Base-by-base conservation (phyloP, 192 early-diverging fungal genomes). In the Umbelopsis ramanniana region DNA sequence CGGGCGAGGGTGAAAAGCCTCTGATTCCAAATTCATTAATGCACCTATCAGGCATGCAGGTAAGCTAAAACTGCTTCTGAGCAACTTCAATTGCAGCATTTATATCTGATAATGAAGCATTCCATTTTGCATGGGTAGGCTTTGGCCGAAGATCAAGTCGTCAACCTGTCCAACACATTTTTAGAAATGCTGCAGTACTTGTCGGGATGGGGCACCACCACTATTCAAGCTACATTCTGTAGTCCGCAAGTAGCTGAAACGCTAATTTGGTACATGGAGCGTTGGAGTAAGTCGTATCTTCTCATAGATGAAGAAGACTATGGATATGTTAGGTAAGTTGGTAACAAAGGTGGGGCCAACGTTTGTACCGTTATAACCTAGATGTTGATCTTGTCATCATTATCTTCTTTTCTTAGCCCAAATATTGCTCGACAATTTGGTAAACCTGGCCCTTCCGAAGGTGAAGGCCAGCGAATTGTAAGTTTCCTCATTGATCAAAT, bases 241-340 rank as follows among this genome's bases (percentile, higher is more conserved):
- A 93, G 92, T 72, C 93, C 93, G 0, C 75, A 88, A 50, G 81
- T 93, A 9, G 78, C 87, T 2, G 88, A 93, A 52, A 91, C 90
- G 4, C 72, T 93, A 19, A 82, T 93, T 47, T 92, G 90, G 87
- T 95, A 90, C 76, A 71, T 91, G 23, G 87, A 92, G 66, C 78
- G 93, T 12, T 95, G 93, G 93, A 79, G 81, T 22, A 81, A 82
- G 45, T 87, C 91, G 1, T 95, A 93, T 72, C 70, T 95, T 7
- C 88, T 95, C 60, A 53, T 88, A 15, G 80, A 87, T 46, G 80
- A 82, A 52, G 75, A 79, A 9, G 84, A 93, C 29, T 92, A 92
- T 76, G 46, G 75, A 23, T 75, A 70, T 63, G 79, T 92, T 37
- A 87, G 83, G 85, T 87, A 80, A n/a, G n/a, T 29, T 43, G 40